These are phyloP conservation scores for Vaccinium darrowii DNA, from an alignment of 148 eudicot species.

Conservation along the genomic window DNA sequence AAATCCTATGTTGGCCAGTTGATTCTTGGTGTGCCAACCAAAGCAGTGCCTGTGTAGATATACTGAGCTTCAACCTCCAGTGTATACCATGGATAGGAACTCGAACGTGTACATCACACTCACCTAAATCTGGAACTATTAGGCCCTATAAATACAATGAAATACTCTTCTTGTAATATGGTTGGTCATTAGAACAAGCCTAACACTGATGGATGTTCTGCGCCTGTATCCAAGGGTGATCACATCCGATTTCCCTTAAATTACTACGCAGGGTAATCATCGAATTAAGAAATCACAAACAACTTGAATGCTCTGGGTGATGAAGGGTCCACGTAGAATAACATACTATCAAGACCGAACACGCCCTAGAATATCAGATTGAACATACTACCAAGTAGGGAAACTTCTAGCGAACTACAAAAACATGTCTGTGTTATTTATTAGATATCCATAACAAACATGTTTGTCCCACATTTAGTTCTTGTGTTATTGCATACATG, in stretches of 20 bases:
- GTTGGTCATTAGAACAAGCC: neutral
- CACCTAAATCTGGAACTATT: neutral
- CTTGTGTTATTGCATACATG: neutral
- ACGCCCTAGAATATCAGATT: neutral
- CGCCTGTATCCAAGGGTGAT: neutral
- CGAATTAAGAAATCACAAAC: neutral
- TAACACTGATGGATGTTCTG: neutral
- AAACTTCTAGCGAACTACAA: conserved; percentile 1
- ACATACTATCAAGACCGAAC: neutral
- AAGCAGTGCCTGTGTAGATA: neutral
- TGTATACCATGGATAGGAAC: neutral
- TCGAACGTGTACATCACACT: neutral
- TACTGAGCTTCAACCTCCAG: neutral
- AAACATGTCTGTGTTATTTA: neutral
- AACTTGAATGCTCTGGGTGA: neutral
- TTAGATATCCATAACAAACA: neutral
- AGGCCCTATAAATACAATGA: neutral
- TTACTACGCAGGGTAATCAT: neutral
- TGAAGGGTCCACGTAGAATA: neutral
- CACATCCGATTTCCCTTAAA: neutral
- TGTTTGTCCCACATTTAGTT: neutral
- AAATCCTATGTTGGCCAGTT: neutral
- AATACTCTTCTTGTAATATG: neutral
- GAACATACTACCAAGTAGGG: neutral
- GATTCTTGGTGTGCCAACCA: neutral